phyloP scores from a whole-genome alignment of 2,329 filamentous ascomycete genomes.

The Trichoderma sp. region DNA sequence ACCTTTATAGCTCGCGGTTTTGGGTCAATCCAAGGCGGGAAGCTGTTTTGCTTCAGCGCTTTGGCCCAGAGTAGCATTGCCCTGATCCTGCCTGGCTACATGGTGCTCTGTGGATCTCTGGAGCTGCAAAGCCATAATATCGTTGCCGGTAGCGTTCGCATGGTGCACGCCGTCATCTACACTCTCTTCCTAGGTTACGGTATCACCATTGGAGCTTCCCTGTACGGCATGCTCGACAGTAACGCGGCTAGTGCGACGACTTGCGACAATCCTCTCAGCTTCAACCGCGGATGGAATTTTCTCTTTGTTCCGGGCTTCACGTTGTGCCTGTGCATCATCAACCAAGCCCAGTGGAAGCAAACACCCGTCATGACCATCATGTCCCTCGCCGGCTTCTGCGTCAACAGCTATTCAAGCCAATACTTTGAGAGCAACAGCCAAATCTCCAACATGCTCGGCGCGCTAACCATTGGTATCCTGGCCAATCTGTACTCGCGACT shows the following conservation, averaged over 20 bases:
- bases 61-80: slow-evolving; percentile 72
- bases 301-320: slow-evolving; percentile 74
- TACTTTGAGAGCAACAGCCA: slow-evolving; percentile 69
- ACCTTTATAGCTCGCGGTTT: slow-evolving; percentile 69
- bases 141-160: slow-evolving; percentile 69
- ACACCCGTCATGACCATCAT: slow-evolving; percentile 74
- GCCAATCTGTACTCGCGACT: slow-evolving; percentile 76
- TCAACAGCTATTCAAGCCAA: slow-evolving; percentile 69
- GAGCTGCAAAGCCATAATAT: slow-evolving; percentile 70
- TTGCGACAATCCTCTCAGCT: slow-evolving; percentile 47
- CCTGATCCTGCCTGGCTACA: slow-evolving; percentile 66
- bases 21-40: slow-evolving; percentile 59
- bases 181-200: slow-evolving; percentile 72
- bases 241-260: slow-evolving; percentile 48
- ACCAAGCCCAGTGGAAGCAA: slow-evolving; percentile 78
- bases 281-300: slow-evolving; percentile 54
- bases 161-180: slow-evolving; percentile 75
- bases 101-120: slow-evolving; percentile 48
- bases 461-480: slow-evolving; percentile 71
- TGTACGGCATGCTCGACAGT: slow-evolving; percentile 63
- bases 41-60: slow-evolving; percentile 68
- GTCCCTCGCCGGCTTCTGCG: slow-evolving; percentile 68
- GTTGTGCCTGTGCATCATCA: slow-evolving; percentile 72
- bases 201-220: slow-evolving; percentile 65
- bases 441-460: slow-evolving; percentile 74